Conservation (phyloP, 257 asterid species). For the Ilex asprella region DNA sequence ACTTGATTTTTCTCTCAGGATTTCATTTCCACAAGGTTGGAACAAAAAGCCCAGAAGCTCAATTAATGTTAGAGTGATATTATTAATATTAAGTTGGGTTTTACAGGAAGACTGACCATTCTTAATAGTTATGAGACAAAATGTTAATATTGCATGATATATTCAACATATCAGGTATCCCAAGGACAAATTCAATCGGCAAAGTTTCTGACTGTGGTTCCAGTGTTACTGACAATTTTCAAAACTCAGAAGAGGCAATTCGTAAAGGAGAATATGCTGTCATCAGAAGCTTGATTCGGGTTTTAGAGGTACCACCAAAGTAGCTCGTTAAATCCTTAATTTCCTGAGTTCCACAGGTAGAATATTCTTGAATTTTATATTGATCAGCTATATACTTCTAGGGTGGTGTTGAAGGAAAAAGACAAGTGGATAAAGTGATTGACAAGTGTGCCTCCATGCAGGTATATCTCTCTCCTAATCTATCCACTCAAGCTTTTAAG, state of each 20-base stretch:
- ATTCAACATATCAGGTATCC: conserved; percentile 46
- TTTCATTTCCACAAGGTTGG: too few relatives aligned
- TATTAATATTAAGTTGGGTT: too few relatives aligned
- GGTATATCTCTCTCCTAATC: conserved; percentile 37
- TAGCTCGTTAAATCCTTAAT: conserved; percentile 13
- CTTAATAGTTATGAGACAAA: too few relatives aligned
- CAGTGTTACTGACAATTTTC: conserved; percentile 46
- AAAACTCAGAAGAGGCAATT: conserved; percentile 79
- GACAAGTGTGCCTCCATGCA: conserved; percentile 99
- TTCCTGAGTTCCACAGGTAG: conserved; percentile 11
- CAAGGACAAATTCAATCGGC: conserved; percentile 75
- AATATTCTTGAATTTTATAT: conserved; percentile 29
- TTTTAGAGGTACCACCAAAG: conserved; percentile 60
- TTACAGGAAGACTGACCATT: too few relatives aligned
- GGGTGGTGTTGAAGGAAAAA: conserved; percentile 99
- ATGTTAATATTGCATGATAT: background rate
- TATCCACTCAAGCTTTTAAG: background rate
- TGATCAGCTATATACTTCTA: conserved; percentile 45
- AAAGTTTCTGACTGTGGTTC: conserved; percentile 63
- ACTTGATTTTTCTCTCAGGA: too few relatives aligned
- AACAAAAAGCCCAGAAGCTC: too few relatives aligned
- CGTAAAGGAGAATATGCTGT: conserved; percentile 93
- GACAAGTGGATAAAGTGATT: conserved; percentile 91
- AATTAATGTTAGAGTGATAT: too few relatives aligned
- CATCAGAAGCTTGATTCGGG: conserved; percentile 93